Conservation (phyloP, 2,329 filamentous ascomycete species). For the Orbilia quercus region DNA sequence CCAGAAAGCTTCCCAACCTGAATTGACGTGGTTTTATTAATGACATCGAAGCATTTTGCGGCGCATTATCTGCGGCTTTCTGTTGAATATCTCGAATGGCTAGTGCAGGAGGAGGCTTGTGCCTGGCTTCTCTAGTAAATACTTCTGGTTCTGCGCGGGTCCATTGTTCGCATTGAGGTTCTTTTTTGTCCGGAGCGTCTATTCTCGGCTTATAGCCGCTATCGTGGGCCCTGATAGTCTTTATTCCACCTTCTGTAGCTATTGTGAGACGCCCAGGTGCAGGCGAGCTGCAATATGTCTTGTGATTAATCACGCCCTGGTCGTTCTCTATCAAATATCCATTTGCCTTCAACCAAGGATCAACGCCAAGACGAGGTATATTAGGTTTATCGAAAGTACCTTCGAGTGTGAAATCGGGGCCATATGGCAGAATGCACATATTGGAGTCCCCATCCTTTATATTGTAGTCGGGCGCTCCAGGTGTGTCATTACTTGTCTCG, state of each 20-base stretch:
- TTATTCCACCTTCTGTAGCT: neutral
- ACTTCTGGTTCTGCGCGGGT: conserved; percentile 1
- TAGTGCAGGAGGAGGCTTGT: neutral
- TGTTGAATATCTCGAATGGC: neutral
- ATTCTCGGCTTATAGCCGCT: neutral
- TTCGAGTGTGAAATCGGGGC: conserved; percentile 1
- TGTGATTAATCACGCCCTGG: neutral
- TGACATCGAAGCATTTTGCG: conserved; percentile 3
- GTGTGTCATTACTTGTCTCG: neutral
- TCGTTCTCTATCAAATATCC: neutral
- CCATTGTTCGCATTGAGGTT: neutral
- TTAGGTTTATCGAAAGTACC: neutral
- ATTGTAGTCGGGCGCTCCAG: neutral
- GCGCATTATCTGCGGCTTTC: neutral
- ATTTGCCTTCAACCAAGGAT: conserved; percentile 4
- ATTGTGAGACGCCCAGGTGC: neutral
- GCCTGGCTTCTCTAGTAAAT: conserved; percentile 2
- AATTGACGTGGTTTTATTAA: neutral
- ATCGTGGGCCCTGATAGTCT: neutral
- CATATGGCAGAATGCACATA: conserved; percentile 11
- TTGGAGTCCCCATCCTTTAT: neutral
- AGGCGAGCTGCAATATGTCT: neutral
- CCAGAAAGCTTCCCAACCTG: neutral
- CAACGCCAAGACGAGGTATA: neutral
- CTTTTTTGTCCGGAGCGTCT: neutral